These are phyloP conservation scores for Lasiodiplodia gonubiensis DNA, from an alignment of 2,329 filamentous ascomycete genomes.

Conservation along the genomic window DNA sequence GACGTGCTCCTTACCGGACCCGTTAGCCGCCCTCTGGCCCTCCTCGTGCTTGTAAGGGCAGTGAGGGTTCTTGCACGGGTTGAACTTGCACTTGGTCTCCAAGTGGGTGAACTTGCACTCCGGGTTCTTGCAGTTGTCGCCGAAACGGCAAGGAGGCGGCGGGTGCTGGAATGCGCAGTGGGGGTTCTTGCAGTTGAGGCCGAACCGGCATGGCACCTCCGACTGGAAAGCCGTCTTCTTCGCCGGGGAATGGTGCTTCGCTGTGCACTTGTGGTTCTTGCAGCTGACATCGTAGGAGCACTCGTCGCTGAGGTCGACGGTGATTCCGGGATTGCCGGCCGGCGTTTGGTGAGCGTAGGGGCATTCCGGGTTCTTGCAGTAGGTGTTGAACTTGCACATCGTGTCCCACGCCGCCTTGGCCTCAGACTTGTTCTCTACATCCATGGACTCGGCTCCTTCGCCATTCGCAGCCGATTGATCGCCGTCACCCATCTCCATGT, in stretches of 20 bases:
- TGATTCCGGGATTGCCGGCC: conserved; percentile 76
- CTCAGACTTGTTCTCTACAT: conserved; percentile 66
- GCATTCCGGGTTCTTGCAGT: conserved; percentile 88
- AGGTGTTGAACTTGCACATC: conserved; percentile 87
- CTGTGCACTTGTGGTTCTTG: conserved; percentile 94
- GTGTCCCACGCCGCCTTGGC: conserved; percentile 62
- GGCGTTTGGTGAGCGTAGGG: conserved; percentile 94
- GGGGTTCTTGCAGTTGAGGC: conserved; percentile 82
- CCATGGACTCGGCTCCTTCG: conserved; percentile 52
- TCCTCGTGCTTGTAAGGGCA: conserved; percentile 91
- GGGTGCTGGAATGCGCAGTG: conserved; percentile 90
- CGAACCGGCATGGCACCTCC: conserved; percentile 89
- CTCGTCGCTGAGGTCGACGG: conserved; percentile 77
- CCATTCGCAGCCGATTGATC: conserved; percentile 45
- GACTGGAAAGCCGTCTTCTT: conserved; percentile 77
- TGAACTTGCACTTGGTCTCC: conserved; percentile 85
- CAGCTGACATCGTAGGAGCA: conserved; percentile 90
- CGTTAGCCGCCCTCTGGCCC: conserved; percentile 74
- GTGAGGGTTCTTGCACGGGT: conserved; percentile 85
- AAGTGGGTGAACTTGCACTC: conserved; percentile 91
- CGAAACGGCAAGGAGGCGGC: conserved; percentile 88
- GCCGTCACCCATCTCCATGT: conserved; percentile 44
- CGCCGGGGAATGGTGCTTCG: conserved; percentile 89
- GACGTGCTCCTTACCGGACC: conserved; percentile 66
- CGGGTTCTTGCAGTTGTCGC: conserved; percentile 79